Evolutionary conservation across 352 stramenopile species (phyloP), one percentile per base, ranked within the genome.

Genomic region (Phytophthora palmivora): DNA sequence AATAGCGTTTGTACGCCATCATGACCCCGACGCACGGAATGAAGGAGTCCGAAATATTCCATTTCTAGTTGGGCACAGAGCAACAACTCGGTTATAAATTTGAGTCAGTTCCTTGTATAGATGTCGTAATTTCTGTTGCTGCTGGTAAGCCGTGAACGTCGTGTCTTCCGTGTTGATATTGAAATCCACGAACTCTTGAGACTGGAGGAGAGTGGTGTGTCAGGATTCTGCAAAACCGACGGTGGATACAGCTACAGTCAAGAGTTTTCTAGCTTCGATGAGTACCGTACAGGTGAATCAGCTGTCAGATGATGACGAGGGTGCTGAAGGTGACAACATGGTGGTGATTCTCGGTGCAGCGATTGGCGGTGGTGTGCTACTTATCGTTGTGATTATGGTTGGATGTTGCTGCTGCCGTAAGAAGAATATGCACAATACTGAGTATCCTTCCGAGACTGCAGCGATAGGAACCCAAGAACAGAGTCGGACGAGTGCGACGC

Each of bases 161-260:
- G n/a, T n/a, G n/a, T n/a, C n/a, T n/a, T n/a, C n/a, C n/a, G n/a
- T n/a, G n/a, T n/a, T n/a, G n/a, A n/a, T n/a, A n/a, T n/a, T n/a
- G n/a, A n/a, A n/a, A n/a, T n/a, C n/a, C n/a, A n/a, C n/a, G n/a
- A n/a, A n/a, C n/a, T n/a, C n/a, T n/a, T n/a, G n/a, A n/a, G n/a
- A n/a, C 49, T 82, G 21, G 36, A 62, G 12, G 46, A 72, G 15
- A 10, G 38, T 51, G 19, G 2, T 19, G 36, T 9, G 42, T 57
- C 38, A 4, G 56, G 34, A 0, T 84, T 79, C 36, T 84, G 78
- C 39, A 78, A 63, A n/a, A 16, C 78, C 78, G 3, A 50, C 47
- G 11, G 68, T 87, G 32, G 48, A 81, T 57, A 4, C 22, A 16
- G 36, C 28, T 37, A 39, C 14, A 4, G 46, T 87, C 19, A 36